These are phyloP conservation scores for Halenospora varia DNA, from an alignment of 495 filamentous ascomycete genomes.

Conservation along the genomic window DNA sequence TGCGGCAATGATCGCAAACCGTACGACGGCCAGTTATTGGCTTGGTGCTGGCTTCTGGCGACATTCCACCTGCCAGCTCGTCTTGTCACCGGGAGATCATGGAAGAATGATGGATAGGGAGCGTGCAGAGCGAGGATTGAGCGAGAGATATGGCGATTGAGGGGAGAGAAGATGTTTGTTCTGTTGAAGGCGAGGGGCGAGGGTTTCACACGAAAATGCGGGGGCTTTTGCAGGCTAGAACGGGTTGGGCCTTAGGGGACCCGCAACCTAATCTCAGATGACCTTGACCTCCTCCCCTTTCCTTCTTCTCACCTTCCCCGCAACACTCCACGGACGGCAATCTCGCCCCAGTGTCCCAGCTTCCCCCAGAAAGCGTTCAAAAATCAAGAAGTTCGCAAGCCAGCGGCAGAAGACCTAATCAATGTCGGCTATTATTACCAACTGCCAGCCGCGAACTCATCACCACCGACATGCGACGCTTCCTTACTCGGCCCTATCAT, in stretches of 20 bases:
- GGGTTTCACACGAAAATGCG: background rate
- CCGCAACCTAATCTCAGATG: no score
- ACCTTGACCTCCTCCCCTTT: no score
- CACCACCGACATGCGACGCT: background rate
- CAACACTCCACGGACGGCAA: background rate
- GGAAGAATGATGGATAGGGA: background rate
- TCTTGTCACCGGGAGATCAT: conserved; percentile 7
- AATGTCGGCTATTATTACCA: no score
- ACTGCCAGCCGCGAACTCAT: background rate
- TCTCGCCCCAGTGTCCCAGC: background rate
- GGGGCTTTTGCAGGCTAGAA: no score
- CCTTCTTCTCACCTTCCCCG: no score
- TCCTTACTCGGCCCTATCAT: background rate
- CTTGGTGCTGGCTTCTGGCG: conserved; percentile 17
- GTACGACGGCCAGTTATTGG: conserved; percentile 16
- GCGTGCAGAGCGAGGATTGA: no score
- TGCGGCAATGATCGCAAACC: conserved; percentile 33
- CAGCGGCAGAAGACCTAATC: no score
- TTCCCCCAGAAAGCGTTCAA: no score
- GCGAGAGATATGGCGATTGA: conserved; percentile 28
- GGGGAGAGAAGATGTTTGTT: background rate
- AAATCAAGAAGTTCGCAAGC: no score
- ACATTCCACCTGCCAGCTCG: conserved; percentile 15
- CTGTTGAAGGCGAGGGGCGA: background rate
- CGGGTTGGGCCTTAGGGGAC: no score